Evolutionary conservation across 2,329 filamentous ascomycete genomes (phyloP), one percentile per base, ranked within the genome.

Genomic region (Fusarium brevicatenulatum): DNA sequence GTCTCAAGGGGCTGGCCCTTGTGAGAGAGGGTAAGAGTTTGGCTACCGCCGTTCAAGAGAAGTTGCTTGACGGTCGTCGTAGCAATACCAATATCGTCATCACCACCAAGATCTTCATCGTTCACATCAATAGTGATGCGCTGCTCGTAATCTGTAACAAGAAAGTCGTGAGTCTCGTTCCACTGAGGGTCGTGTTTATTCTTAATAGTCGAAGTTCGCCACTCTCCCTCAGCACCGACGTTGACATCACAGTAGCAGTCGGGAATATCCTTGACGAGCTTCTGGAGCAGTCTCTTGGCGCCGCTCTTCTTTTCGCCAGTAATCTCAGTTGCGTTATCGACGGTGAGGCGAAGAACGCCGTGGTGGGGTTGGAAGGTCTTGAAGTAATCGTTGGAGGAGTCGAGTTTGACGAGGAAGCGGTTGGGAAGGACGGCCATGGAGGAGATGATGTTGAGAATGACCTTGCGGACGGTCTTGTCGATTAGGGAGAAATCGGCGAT

Each of bases 101-200:
- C 76, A 23, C 72, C 59, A 1, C 74, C 76, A 6, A 77, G 3
- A 15, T 77, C 76, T 1, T 77, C 76, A 37, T 77, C 76, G 2
- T 67, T 39, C 8, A 77, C 34, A n/a, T 77, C 76, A 15, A 77
- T 53, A 1, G 66, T 74, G 11, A 77, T 77, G 11, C 49, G 25
- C 44, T 77, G 76, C 10, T 77, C 76, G 11, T 74, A 66, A 23
- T 77, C 76, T 2, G 76, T 77, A 25, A 77, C 75, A 13, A 77
- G 64, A 21, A 77, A 77, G 25, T 77, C 76, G 47, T 77, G 76
- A 36, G 76, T 77, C 59, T 77, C 76, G 43, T 77, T 72, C 76
- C 75, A 77, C 28, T 62, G 37, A 1, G 76, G 76, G 40, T 77
- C 63, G 25, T 77, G 76, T 1, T 63, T 76, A 65, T 77, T 77